phyloP scores from a whole-genome alignment of 176 grass and related monocot species.

The Microstegium vimineum region DNA sequence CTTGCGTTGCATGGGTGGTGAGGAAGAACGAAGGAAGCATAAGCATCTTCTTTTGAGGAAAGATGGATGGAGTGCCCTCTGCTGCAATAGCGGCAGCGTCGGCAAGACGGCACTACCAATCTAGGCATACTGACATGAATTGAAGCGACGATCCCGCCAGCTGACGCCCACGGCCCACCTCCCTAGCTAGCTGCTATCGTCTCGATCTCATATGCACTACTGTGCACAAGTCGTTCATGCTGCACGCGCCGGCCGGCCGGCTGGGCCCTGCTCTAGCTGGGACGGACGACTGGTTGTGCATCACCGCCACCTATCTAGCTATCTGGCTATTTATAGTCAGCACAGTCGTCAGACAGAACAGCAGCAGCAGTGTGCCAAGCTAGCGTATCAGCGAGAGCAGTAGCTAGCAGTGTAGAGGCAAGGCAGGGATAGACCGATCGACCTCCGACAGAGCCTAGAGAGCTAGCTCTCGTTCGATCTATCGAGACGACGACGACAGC shows the following conservation, averaged over 20 bases:
- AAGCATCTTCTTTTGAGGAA: not conserved
- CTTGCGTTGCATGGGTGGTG: not conserved
- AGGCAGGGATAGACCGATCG: not conserved
- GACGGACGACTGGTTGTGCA: not conserved
- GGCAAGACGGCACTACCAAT: not conserved
- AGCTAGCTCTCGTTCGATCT: too few species aligned
- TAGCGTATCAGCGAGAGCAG: too few species aligned
- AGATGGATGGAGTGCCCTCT: not conserved
- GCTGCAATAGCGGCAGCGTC: not conserved
- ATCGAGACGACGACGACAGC: too few species aligned
- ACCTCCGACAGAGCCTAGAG: not conserved
- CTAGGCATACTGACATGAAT: not conserved
- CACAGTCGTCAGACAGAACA: not conserved
- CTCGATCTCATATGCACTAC: too few species aligned
- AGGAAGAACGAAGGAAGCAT: not conserved
- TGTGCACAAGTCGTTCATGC: not conserved
- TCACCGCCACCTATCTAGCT: not conserved
- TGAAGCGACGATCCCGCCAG: not conserved
- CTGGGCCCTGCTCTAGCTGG: not conserved
- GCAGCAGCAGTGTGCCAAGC: not conserved
- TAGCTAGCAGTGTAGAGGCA: not conserved
- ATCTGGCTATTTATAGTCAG: not conserved
- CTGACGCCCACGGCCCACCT: too few species aligned
- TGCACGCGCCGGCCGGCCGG: not conserved
- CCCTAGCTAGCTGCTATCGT: too few species aligned